These are phyloP conservation scores for Gleditsia sinensis DNA, from an alignment of 306 rosid genomes.

Conservation along the genomic window DNA sequence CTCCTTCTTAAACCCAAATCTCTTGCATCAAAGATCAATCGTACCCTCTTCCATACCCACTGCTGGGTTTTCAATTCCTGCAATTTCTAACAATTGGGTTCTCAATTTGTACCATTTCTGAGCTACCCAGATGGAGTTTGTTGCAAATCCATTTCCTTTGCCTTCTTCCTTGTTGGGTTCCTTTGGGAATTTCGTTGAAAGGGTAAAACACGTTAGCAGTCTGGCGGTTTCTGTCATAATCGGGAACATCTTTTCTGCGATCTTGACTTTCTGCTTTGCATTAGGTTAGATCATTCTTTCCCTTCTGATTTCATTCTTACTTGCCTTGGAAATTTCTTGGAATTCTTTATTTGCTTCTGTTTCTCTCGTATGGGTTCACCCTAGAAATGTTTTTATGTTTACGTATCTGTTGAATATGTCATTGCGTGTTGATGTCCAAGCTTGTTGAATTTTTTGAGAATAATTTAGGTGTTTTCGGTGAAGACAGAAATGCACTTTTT, in stretches of 20 bases:
- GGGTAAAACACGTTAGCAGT: constrained; percentile 57
- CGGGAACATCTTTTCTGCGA: constrained; percentile 92
- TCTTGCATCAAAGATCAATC: constrained; percentile 27
- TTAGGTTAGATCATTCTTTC: constrained; percentile 56
- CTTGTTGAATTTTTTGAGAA: not conserved
- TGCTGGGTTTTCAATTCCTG: constrained; percentile 23
- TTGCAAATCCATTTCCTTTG: constrained; percentile 59
- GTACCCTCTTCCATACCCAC: not conserved
- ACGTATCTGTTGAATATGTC: constrained; percentile 24
- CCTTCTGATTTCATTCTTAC: not conserved
- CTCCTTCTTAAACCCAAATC: constrained; percentile 45
- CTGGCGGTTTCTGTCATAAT: constrained; percentile 77
- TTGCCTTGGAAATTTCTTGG: not conserved
- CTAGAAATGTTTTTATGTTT: not conserved
- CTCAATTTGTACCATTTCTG: constrained; percentile 24
- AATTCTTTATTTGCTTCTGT: constrained; percentile 21
- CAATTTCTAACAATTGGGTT: not conserved
- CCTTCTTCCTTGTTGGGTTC: constrained; percentile 48
- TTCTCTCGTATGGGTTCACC: not conserved
- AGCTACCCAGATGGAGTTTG: constrained; percentile 61
- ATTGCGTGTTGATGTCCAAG: constrained; percentile 16
- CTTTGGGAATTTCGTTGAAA: constrained; percentile 63
- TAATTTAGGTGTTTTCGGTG: constrained; percentile 3
- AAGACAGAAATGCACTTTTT: constrained; percentile 22
- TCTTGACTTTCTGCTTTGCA: constrained; percentile 95